Evolutionary conservation across 2,329 filamentous ascomycete genomes (phyloP).

Genomic region (Taxawa tesnikishii): DNA sequence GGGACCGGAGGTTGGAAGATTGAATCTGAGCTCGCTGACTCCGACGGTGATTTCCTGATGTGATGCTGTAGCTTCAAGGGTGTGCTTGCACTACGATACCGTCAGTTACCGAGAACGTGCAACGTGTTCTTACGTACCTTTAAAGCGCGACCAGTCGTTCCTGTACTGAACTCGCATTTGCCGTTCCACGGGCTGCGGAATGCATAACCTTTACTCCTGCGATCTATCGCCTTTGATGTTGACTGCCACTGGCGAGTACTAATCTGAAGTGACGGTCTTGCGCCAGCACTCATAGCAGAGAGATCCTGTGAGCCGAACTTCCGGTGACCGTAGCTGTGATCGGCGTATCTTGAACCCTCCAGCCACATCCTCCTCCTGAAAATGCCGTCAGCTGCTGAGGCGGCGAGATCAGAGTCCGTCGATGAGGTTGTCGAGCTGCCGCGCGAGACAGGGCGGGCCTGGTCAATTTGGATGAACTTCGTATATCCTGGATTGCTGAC

Average conservation of each 20-base stretch:
- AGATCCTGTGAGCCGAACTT: slow-evolving; percentile 11
- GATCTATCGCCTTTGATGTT: slow-evolving; percentile 16
- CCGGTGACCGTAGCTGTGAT: slow-evolving; percentile 27
- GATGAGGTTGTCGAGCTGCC: slow-evolving; percentile 14
- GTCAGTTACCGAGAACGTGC: slow-evolving; percentile 4
- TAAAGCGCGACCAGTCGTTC: slow-evolving; percentile 51
- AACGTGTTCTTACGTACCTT: slow-evolving; percentile 16
- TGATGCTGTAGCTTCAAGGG: slow-evolving; percentile 37
- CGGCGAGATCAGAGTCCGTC: slow-evolving; percentile 11
- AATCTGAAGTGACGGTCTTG: not conserved
- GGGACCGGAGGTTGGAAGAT: slow-evolving; percentile 44
- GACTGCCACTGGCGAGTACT: not conserved
- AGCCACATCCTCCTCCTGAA: slow-evolving; percentile 36
- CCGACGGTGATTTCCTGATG: slow-evolving; percentile 26
- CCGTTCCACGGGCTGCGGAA: slow-evolving; percentile 83
- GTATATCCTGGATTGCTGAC: slow-evolving; percentile 48
- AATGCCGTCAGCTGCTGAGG: slow-evolving; percentile 17
- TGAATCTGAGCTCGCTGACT: slow-evolving; percentile 83
- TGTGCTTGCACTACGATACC: slow-evolving; percentile 49
- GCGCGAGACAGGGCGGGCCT: slow-evolving; percentile 13
- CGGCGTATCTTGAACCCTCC: slow-evolving; percentile 28
- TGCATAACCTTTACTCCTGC: slow-evolving; percentile 52
- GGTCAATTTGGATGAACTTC: slow-evolving; percentile 37
- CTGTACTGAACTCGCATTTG: slow-evolving; percentile 73
- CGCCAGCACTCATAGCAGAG: slow-evolving; percentile 1